phyloP scores from a whole-genome alignment of 352 stramenopile genomes.

The Pseudoperonospora humuli region DNA sequence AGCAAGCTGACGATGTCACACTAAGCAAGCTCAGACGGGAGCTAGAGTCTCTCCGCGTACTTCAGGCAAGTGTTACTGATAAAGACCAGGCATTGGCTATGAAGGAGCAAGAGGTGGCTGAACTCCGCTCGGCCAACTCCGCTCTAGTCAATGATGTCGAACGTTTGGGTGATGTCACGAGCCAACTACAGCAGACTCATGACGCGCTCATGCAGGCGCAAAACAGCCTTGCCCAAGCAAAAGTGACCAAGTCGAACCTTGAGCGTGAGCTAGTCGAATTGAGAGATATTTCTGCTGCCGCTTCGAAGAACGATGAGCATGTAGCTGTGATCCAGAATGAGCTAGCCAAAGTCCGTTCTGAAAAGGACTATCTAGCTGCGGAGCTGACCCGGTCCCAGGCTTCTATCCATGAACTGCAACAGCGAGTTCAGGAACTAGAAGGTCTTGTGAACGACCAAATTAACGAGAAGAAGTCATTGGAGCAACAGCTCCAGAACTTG shows the following conservation, averaged over 20 bases:
- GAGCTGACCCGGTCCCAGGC: constrained; percentile 16
- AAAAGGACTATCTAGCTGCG: constrained; percentile 17
- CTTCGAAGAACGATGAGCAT: constrained; percentile 34
- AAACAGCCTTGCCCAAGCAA: constrained; percentile 27
- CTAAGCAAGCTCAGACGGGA: constrained; percentile 23
- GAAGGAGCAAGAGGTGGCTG: constrained; percentile 25
- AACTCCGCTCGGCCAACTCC: constrained; percentile 20
- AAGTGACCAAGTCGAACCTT: constrained; percentile 19
- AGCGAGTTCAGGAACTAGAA: constrained; percentile 24
- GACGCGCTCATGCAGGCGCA: constrained; percentile 24
- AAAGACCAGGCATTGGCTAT: constrained; percentile 21
- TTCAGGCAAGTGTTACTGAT: constrained; percentile 6
- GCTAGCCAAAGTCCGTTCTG: constrained; percentile 18
- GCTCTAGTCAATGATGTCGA: constrained; percentile 16
- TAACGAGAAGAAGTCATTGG: constrained; percentile 32
- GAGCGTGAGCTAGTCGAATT: constrained; percentile 35
- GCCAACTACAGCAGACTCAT: constrained; percentile 25
- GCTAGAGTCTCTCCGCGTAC: constrained; percentile 22
- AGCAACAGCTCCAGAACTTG: constrained; percentile 58
- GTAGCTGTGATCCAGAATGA: constrained; percentile 16
- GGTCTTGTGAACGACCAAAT: constrained; percentile 18
- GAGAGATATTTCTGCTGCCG: constrained; percentile 20
- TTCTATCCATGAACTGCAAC: constrained; percentile 20
- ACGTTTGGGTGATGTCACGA: constrained; percentile 25
- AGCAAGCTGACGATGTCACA: constrained; percentile 17